Evolutionary conservation across 2,329 filamentous ascomycete species (phyloP), one percentile per base, ranked within the genome.

Genomic region (Grosmannia clavigera): DNA sequence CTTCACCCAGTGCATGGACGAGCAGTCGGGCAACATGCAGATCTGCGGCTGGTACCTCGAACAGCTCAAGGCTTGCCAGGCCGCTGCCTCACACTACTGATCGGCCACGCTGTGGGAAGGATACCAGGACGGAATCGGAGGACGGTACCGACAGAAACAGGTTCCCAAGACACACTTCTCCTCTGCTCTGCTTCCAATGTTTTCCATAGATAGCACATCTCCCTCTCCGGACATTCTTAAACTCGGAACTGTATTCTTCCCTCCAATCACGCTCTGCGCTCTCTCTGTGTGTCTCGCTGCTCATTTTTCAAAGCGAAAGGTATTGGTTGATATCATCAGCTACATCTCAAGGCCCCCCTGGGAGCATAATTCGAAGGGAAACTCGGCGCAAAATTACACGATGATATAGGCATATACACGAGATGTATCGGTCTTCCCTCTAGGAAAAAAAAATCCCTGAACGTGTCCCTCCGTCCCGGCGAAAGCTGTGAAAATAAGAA

Each of bases 11-110:
- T 99, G 94, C 81, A 87, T 99, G 86, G 92, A 97, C 74, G 89
- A 97, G 71, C 88, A 99, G 75, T 79, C 85, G 71, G 94, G 94
- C 67, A 91, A 94, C 76, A 85, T 99, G 87, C 86, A 87, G 71
- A 95, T 96, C 71, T 99, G 94, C 78, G 88, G 88, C 67, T 99
- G 92, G 92, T 99, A 99, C 75, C 78, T 99, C 68, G 94, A 99
- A 74, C 92, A 99, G 82, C 81, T 99, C 75, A 92, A 92, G 81
- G 87, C 88, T 60, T 92, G 88, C 81, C 88, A 92, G 79, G 77
- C 82, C 65, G 88, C 89, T 67, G 86, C 88, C 60, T 83, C 79
- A 74, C 83, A 78, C 68, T 89, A 90, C 76, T 90, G 84, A 54
- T 31, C 22, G 48, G 7, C 46, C 6, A 48, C 12, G 40, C 27